A percentile compares a stretch with the other conserved stretches of the same genome.
These are phyloP conservation scores for Chlorophyllum brunneum DNA, from an alignment of 768 basidiomycete genomes.

Conservation along the genomic window DNA sequence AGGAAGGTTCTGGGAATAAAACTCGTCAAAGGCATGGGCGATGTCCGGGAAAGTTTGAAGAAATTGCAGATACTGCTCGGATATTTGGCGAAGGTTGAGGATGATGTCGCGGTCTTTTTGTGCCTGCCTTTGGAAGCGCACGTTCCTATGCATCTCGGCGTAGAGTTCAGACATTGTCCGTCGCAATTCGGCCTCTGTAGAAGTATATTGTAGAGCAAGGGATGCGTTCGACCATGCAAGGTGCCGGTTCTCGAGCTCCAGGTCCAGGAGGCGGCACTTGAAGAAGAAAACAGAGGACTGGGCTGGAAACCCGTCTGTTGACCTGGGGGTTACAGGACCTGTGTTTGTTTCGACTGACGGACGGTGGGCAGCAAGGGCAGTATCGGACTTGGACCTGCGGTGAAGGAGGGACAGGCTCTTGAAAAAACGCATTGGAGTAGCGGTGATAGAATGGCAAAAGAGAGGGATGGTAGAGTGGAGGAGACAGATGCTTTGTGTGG, in stretches of 20 bases:
- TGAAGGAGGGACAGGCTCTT: neutral
- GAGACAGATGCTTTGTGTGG: constrained; percentile 9
- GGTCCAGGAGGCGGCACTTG: neutral
- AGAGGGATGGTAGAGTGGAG: neutral
- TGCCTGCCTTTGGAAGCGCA: neutral
- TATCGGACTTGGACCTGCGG: neutral
- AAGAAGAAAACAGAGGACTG: neutral
- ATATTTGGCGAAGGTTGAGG: neutral
- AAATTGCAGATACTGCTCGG: neutral
- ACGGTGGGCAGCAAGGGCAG: neutral
- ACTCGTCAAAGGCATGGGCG: neutral
- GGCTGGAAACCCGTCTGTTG: too few relatives aligned
- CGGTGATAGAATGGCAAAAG: neutral
- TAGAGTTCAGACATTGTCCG: neutral
- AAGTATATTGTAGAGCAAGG: neutral
- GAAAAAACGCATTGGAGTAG: constrained; percentile 1
- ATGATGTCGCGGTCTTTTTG: neutral
- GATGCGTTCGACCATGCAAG: neutral
- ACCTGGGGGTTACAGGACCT: too few relatives aligned
- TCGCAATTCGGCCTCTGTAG: neutral
- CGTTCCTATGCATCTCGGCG: neutral
- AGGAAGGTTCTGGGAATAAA: too few relatives aligned
- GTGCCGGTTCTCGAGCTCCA: neutral
- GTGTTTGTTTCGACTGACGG: too few relatives aligned
- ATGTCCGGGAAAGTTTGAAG: neutral